Percentiles rank a stretch among this genome's conserved stretches.
phyloP scores from a whole-genome alignment of 768 basidiomycete species.

The Rubroboletus pulcherrimus region DNA sequence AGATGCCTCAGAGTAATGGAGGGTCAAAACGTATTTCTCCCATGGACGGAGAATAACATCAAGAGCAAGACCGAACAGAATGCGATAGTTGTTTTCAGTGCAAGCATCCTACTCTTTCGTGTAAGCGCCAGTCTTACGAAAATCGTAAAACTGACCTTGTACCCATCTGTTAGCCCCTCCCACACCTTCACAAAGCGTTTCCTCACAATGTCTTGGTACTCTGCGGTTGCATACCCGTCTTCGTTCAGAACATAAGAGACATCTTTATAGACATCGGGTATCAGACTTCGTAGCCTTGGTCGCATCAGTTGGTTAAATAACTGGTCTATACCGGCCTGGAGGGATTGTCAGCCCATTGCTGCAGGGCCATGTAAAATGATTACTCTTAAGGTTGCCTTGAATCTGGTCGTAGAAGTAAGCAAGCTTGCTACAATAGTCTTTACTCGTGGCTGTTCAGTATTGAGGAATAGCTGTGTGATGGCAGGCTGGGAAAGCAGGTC shows the following conservation, averaged over 20 bases:
- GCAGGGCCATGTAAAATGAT: slow-evolving; percentile 13
- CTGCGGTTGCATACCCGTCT: slow-evolving; percentile 76
- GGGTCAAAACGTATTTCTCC: slow-evolving; percentile 81
- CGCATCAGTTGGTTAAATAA: slow-evolving; percentile 93
- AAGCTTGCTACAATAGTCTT: slow-evolving; percentile 48
- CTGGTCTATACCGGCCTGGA: slow-evolving; percentile 82
- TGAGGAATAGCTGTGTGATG: slow-evolving; percentile 66
- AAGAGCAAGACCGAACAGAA: slow-evolving; percentile 80
- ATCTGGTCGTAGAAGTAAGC: slow-evolving; percentile 53
- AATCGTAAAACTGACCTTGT: slow-evolving; percentile 54
- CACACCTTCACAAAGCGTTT: slow-evolving; percentile 90
- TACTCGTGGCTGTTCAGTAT: slow-evolving; percentile 49
- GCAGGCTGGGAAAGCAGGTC: slow-evolving; percentile 55
- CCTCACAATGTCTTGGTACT: slow-evolving; percentile 79
- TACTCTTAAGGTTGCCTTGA: slow-evolving; percentile 74
- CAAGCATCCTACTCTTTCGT: slow-evolving; percentile 61
- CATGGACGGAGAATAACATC: slow-evolving; percentile 91
- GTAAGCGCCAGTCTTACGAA: not conserved
- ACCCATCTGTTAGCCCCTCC: slow-evolving; percentile 83
- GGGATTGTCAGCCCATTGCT: slow-evolving; percentile 1
- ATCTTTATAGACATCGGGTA: slow-evolving; percentile 88
- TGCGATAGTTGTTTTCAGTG: slow-evolving; percentile 83
- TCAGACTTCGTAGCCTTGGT: slow-evolving; percentile 77
- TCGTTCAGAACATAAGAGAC: slow-evolving; percentile 88
- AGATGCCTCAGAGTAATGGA: slow-evolving; percentile 85